Base-by-base conservation (phyloP, 352 stramenopile genomes). In the Globisporangium takayamanum region DNA sequence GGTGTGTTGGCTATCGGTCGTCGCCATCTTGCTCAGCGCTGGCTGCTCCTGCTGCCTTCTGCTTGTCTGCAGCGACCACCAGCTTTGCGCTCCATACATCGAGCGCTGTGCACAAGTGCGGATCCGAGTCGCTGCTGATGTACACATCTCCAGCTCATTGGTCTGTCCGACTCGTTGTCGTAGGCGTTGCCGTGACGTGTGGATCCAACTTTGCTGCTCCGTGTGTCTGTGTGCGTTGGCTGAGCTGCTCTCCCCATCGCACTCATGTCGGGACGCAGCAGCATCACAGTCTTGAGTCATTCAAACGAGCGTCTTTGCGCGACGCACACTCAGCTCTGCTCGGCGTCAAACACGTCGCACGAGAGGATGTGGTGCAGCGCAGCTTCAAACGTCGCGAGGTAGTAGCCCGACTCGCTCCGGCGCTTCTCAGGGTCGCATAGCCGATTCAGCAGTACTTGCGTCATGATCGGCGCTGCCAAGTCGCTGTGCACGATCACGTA, bases 401-500 rank as follows among this genome's bases (percentile, higher is more conserved):
- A 94, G 67, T 94, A 94, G n/a, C 84, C 84, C n/a, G 76, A 87
- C 67, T 94, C 82, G 49, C 83, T 92, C 25, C 79, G 78, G 12
- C 84, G 80, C 67, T 92, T 91, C 63, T 94, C 84, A 5, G 80
- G 83, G 53, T 94, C 84, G 55, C 84, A 91, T 28, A 94, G 74
- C 26, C 79, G 81, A 63, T 92, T 92, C 42, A 94, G 66, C 59
- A 92, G 71, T 52, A 90, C 78, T 63, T 92, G 79, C 18, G 83
- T 90, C 59, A 91, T 75, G 62, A 94, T 89, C 2, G 84, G 84
- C 30, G 82, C 64, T 45, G 76, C 68, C 37, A 94, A 65, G 22
- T 90, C 73, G 60, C 77, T 88, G 66, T 92, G 82, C 39, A 94
- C 82, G 63, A 94, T 88, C 62, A 94, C 82, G 72, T 92, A 92